Evolutionary conservation across 2,329 filamentous ascomycete genomes (phyloP).

Genomic region (Aspergillus sclerotialis): DNA sequence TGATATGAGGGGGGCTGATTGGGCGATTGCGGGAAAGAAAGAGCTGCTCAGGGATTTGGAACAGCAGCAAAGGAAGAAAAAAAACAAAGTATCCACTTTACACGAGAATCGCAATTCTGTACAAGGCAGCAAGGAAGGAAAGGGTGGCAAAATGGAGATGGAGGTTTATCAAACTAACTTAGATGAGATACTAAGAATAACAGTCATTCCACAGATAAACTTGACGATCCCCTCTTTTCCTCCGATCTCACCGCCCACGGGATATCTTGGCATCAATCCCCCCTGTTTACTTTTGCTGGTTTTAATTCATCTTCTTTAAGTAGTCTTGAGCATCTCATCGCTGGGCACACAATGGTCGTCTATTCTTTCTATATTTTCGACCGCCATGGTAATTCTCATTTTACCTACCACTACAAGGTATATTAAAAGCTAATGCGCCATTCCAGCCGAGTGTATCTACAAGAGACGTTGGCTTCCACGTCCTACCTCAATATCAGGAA

Average conservation of each 20-base stretch:
- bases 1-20: background rate
- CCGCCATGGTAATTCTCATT: constrained; percentile 66
- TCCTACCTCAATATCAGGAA: constrained; percentile 39
- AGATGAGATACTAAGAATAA: too few relatives aligned
- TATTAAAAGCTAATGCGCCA: constrained; percentile 3
- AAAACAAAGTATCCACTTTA: too few relatives aligned
- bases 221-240: background rate
- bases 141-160: too few relatives aligned
- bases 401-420: constrained; percentile 4
- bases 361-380: constrained; percentile 99
- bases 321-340: constrained; percentile 6
- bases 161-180: too few relatives aligned
- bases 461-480: constrained; percentile 71
- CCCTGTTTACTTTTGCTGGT: constrained; percentile 3
- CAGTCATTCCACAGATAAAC: too few relatives aligned
- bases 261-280: constrained; percentile 3
- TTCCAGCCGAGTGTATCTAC: constrained; percentile 91
- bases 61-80: too few relatives aligned
- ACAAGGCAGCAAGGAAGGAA: too few relatives aligned
- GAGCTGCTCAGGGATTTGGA: too few relatives aligned
- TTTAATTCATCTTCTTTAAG: too few relatives aligned
- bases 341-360: constrained; percentile 73
- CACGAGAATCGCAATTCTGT: too few relatives aligned
- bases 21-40: background rate
- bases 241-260: background rate